These are phyloP conservation scores for Cercospora brassicicola DNA, from an alignment of 2,329 filamentous ascomycete species.

Conservation along the genomic window DNA sequence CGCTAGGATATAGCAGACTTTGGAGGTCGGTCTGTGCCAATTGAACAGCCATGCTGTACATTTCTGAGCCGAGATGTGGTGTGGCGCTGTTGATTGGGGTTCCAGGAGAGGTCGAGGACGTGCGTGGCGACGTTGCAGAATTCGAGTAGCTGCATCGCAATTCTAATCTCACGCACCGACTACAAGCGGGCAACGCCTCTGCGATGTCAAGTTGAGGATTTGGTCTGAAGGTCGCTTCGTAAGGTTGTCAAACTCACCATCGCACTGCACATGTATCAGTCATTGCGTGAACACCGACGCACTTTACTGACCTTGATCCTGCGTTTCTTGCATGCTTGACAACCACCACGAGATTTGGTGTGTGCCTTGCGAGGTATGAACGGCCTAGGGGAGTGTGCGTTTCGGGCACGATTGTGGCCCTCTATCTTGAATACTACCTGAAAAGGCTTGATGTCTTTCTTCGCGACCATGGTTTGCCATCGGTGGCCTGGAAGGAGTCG, in stretches of 20 bases:
- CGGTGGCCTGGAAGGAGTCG: background rate
- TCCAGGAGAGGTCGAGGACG: background rate
- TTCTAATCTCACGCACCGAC: background rate
- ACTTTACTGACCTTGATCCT: conserved; percentile 9
- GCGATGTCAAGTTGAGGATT: background rate
- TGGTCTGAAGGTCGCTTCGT: background rate
- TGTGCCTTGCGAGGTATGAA: conserved; percentile 16
- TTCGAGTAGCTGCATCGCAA: background rate
- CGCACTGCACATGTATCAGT: background rate
- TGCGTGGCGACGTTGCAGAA: background rate
- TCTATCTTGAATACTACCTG: conserved; percentile 14
- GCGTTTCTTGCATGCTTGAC: conserved; percentile 14
- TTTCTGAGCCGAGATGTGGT: background rate
- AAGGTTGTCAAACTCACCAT: background rate
- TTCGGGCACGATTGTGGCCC: background rate
- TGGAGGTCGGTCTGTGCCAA: background rate
- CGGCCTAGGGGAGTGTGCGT: background rate
- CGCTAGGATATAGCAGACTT: background rate
- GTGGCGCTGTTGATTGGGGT: too few relatives aligned
- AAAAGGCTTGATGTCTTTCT: conserved; percentile 3
- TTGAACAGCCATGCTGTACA: background rate
- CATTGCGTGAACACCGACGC: background rate
- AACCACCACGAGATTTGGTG: conserved; percentile 14
- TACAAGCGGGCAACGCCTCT: background rate
- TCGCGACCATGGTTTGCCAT: background rate